Evolutionary conservation across 2,329 filamentous ascomycete species (phyloP).

Genomic region (Diaporthe humulicola): DNA sequence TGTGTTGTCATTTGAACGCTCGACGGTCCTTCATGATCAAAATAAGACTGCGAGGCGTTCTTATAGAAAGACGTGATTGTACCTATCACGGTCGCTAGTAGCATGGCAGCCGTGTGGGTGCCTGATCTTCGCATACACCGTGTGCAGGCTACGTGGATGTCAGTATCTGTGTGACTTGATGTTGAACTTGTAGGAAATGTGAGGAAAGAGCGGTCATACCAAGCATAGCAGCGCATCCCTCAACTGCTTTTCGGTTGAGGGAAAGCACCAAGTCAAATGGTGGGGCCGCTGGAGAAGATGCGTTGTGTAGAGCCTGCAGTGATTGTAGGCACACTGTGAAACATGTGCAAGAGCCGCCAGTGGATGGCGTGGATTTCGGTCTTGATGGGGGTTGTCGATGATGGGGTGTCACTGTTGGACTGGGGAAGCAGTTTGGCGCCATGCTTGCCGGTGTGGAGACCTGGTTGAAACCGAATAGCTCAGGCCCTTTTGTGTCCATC

Average conservation of each 20-base stretch:
- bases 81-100: slow-evolving; percentile 63
- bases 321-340: slow-evolving; percentile 61
- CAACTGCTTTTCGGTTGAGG: slow-evolving; percentile 62
- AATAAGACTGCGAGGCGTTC: slow-evolving; percentile 55
- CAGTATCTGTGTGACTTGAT: neutral
- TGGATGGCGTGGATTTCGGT: slow-evolving; percentile 46
- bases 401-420: slow-evolving; percentile 54
- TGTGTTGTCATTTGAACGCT: slow-evolving; percentile 36
- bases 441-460: slow-evolving; percentile 53
- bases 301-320: slow-evolving; percentile 61
- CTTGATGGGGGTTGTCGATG: slow-evolving; percentile 48
- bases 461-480: slow-evolving; percentile 51
- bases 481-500: slow-evolving; percentile 47
- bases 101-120: slow-evolving; percentile 61
- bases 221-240: slow-evolving; percentile 62
- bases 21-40: slow-evolving; percentile 48
- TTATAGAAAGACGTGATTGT: slow-evolving; percentile 63
- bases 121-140: slow-evolving; percentile 59
- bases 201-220: slow-evolving; percentile 28
- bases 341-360: slow-evolving; percentile 57
- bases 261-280: slow-evolving; percentile 60
- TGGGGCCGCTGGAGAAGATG: slow-evolving; percentile 53
- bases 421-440: slow-evolving; percentile 55
- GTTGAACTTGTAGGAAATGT: neutral
- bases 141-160: slow-evolving; percentile 48